These are phyloP conservation scores for Blastomyces percursus DNA, from an alignment of 2,329 filamentous ascomycete species.

Conservation along the genomic window DNA sequence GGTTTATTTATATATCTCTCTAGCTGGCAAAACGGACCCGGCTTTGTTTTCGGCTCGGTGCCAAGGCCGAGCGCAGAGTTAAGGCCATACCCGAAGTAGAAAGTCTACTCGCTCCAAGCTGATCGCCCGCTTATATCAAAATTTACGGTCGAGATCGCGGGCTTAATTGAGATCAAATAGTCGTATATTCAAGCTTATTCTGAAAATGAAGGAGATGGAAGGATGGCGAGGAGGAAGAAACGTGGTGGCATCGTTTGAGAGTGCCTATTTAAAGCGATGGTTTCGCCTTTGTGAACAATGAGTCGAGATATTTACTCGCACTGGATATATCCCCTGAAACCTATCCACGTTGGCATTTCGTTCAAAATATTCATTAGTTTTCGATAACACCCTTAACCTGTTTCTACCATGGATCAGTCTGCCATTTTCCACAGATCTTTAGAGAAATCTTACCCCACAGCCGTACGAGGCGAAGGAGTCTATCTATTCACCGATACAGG, in stretches of 20 bases:
- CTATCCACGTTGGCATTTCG: background rate
- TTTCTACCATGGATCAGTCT: background rate
- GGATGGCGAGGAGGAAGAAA: background rate
- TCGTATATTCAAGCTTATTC: background rate
- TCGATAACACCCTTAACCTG: background rate
- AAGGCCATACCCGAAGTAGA: background rate
- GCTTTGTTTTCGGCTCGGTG: background rate
- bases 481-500: conserved; percentile 34
- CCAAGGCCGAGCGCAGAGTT: background rate
- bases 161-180: background rate
- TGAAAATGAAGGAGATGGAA: background rate
- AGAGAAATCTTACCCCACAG: conserved; percentile 8
- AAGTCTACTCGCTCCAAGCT: background rate
- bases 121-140: background rate
- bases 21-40: background rate
- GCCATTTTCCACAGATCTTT: conserved; percentile 4
- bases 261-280: no score
- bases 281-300: background rate
- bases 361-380: no score
- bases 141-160: background rate
- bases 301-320: background rate
- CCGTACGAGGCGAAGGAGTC: conserved; percentile 27
- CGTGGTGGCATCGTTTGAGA: background rate
- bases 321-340: background rate
- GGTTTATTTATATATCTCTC: no score